Base-by-base conservation (phyloP, 306 rosid genomes). In the Cicer judaicum region DNA sequence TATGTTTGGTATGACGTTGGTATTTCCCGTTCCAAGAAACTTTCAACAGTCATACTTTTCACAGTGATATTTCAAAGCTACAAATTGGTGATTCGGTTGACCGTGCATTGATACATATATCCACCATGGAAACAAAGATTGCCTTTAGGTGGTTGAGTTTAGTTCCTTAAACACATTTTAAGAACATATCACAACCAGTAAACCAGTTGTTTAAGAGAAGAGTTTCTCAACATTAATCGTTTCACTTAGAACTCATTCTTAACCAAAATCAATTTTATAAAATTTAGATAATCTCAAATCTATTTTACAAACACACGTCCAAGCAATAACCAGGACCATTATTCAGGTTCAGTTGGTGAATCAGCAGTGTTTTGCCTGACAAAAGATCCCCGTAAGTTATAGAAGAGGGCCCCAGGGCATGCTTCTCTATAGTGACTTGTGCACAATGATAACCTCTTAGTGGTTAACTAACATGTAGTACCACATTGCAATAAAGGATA, bases 391-490 rank as follows among this genome's bases (percentile, higher is more conserved):
- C 43, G 39, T 2, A 53, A 69, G 46, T 71, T 44, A 43, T 11
- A 34, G 47, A 55, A 57, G 46, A 63, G 74, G 79, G 42, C 68
- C 63, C 62, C 73, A 70, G 64, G 43, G 49, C 70, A 79, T 84
- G 68, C 81, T 75, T 39, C 75, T 50, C 52, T 68, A n/a, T 10
- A 46, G 68, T 73, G 59, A 48, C 72, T 73, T 36, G 47, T 10
- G 18, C 74, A 46, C 40, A 77, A 73, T 34, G 64, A 42, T 60
- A 70, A 49, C 39, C 54, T 64, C 56, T 69, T 15, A 57, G 54
- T 65, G 68, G 72, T 66, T 63, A 63, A 63, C 70, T 54, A 73
- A 74, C 63, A 71, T 43, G 68, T 65, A 79, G n/a, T 10, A 76
- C 77, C 57, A 70, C 69, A 46, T 70, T 67, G 44, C 67, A 15